Evolutionary conservation across 257 asterid species (phyloP), one percentile per base, ranked within the genome.

Genomic region (Salvia miltiorrhiza): DNA sequence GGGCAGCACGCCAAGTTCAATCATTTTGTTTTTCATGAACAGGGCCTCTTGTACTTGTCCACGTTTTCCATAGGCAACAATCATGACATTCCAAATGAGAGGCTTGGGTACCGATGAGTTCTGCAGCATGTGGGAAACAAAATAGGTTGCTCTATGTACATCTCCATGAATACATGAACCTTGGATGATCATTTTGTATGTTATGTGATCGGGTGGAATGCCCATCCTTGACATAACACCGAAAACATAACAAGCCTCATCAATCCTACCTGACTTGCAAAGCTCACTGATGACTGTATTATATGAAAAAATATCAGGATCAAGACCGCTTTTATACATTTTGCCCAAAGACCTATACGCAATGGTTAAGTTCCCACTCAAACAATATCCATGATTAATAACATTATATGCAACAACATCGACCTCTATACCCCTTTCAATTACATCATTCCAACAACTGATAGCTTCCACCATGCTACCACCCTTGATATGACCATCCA

Each of bases 401-500:
- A 88, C 98, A 82, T 93, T 93, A 67, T 87, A 93, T 16, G 97
- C 91, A 65, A 87, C 81, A 63, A 65, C 70, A 82, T 93, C 97
- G 58, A 79, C 76, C 53, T 68, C 72, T 48, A 73, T 56, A 69
- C 80, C 78, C 72, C 78, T 74, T 74, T 58, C 37, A 23, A 77
- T 33, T 39, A 85, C 68, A 55, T 77, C 85, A 60, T 86, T 73
- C 88, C 88, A 83, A 74, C 82, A 78, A 78, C 72, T 48, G 45
- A 83, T 85, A 63, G 90, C 97, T 70, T 81, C 88, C 41, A 8
- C 55, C 58, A 55, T 64, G 67, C 85, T 81, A 62, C 96, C 94
- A 67, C 55, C 62, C 82, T 93, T 93, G 89, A 88, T 87, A 75
- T 74, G 80, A 58, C 86, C 77, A 67, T 87, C 96, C 96, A 90